Conservation (phyloP, 306 rosid genomes). For the Pyrus betulifolia region DNA sequence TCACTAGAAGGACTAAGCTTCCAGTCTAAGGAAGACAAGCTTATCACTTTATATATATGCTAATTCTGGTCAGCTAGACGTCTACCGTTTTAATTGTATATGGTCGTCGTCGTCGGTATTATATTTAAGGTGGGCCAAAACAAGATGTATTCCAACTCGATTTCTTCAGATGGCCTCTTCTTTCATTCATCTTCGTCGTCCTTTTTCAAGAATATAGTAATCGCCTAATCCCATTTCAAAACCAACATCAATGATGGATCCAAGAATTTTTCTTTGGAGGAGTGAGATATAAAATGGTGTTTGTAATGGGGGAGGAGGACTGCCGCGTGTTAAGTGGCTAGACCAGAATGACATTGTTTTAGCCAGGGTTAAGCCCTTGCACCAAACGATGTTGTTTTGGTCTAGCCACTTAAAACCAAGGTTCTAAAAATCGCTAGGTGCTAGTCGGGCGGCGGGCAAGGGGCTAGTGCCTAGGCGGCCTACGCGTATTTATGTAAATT, state of each 20-base stretch:
- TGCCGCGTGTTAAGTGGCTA: neutral
- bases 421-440: too few species aligned
- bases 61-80: neutral
- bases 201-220: neutral
- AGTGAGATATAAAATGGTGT: neutral
- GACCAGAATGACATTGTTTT: neutral
- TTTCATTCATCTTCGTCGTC: neutral
- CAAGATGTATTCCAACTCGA: neutral
- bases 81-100: neutral
- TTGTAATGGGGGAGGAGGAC: neutral
- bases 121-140: neutral
- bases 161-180: neutral
- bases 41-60: neutral
- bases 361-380: neutral
- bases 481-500: too few species aligned
- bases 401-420: too few species aligned
- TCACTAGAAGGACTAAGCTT: constrained; percentile 4
- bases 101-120: neutral
- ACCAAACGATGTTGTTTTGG: neutral
- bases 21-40: constrained; percentile 10
- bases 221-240: neutral
- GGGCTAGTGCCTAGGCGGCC: too few species aligned
- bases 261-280: neutral
- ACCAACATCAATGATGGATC: neutral
- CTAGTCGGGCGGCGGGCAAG: too few species aligned